Evolutionary conservation across 2,329 filamentous ascomycete genomes (phyloP), one percentile per base, ranked within the genome.

Genomic region (Bertia moriformis): DNA sequence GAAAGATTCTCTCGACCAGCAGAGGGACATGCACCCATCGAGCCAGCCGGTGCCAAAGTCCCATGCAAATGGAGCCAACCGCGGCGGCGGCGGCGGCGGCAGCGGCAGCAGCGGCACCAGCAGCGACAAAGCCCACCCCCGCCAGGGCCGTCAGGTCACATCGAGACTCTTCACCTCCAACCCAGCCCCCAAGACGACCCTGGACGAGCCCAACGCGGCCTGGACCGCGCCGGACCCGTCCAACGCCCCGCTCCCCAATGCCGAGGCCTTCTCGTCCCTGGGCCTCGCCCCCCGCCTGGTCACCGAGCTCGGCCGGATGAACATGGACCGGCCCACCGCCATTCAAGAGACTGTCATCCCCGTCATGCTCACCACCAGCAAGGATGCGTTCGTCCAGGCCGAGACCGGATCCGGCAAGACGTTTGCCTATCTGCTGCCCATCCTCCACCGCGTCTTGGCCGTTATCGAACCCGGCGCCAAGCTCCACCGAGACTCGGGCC

Each of bases 351-450:
- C 85, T 44, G 82, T 89, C 1, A 79, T 98, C 30, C 71, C 83
- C 30, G 79, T 89, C 49, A 62, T 98, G 44, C 60, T 93, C 36
- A 77, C 78, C 30, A 79, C 82, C 39, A 82, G 93, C 49, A 78
- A 73, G 36, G 91, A 98, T 63, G 88, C 87, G 2, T 98, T 98
- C 51, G 81, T 98, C 22, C 91, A 96, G 56, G 93, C 91, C 3
- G 83, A 98, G 61, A 98, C 91, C 0, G 91, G 91, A 48, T 98
- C 91, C 0, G 91, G 91, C 61, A 98, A 98, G 63, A 98, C 91
- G 0, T 63, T 96, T 43, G 84, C 91, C 14, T 98, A 98, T 55
- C 68, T 96, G 4, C 63, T 98, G 4, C 91, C 91, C 2, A 82
- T 98, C 37, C 78, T 98, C 17, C 85, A 98, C 54, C 73, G 87